Evolutionary conservation across 2,329 filamentous ascomycete species (phyloP).

Genomic region (Aschersonia sp.): DNA sequence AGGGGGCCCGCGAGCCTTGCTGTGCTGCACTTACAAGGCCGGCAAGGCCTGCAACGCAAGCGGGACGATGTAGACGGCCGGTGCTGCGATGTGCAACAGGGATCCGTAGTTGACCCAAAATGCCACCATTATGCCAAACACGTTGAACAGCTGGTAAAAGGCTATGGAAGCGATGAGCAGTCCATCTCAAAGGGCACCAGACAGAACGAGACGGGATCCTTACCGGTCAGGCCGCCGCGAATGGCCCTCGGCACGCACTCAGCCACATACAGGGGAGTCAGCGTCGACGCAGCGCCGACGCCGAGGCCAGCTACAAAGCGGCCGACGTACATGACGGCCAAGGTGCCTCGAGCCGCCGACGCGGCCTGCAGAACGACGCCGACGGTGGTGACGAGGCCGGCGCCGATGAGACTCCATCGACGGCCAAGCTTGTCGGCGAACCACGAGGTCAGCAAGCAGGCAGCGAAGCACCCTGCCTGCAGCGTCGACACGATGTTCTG

Average conservation of each 20-base stretch:
- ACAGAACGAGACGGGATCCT: conserved; percentile 1
- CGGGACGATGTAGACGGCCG: conserved; percentile 43
- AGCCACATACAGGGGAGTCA: conserved; percentile 29
- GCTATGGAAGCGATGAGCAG: conserved; percentile 10
- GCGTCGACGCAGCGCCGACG: conserved; percentile 32
- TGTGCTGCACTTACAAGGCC: conserved; percentile 26
- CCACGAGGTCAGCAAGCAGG: conserved; percentile 41
- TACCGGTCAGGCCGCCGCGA: conserved; percentile 31
- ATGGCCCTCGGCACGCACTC: conserved; percentile 36
- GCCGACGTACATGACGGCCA: conserved; percentile 51
- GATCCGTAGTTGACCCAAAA: conserved; percentile 39
- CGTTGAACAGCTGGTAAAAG: conserved; percentile 35
- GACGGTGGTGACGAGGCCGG: conserved; percentile 40
- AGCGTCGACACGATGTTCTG: conserved; percentile 58
- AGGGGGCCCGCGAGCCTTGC: too few species aligned
- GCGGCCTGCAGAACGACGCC: conserved; percentile 51
- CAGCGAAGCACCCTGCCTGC: conserved; percentile 53
- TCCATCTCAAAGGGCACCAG: not conserved
- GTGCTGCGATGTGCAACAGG: conserved; percentile 28
- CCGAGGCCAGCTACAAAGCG: conserved; percentile 37
- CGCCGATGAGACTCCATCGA: conserved; percentile 35
- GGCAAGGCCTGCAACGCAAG: conserved; percentile 51
- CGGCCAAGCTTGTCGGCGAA: conserved; percentile 41
- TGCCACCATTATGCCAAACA: conserved; percentile 26
- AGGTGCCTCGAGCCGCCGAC: conserved; percentile 34